A percentile compares a stretch with the other conserved stretches of the same genome.
phyloP scores from a whole-genome alignment of 1,284 basidiomycete species.

The Naganishia sp. region DNA sequence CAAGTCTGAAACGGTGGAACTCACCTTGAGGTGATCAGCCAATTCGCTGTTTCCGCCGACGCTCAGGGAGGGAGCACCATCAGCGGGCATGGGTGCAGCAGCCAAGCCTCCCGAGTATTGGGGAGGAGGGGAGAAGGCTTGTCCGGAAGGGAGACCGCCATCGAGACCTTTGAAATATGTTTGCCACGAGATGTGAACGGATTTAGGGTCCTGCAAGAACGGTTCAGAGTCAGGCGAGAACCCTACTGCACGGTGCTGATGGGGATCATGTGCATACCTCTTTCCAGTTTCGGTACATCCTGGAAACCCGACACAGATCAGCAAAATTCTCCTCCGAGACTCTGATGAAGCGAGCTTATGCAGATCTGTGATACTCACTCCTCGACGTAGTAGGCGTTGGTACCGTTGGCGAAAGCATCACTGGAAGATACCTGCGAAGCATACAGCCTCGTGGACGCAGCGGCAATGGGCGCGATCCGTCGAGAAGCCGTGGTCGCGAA shows the following conservation, averaged over 20 bases:
- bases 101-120: conserved; percentile 46
- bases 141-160: conserved; percentile 76
- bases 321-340: background rate
- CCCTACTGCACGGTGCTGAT: background rate
- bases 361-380: conserved; percentile 57
- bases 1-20: conserved; percentile 33
- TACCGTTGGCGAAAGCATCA: conserved; percentile 78
- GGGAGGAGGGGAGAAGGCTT: conserved; percentile 85
- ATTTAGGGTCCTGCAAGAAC: conserved; percentile 70
- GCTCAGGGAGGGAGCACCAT: conserved; percentile 79
- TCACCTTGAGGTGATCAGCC: conserved; percentile 91
- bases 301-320: conserved; percentile 36
- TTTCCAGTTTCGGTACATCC: conserved; percentile 88
- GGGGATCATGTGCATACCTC: conserved; percentile 34
- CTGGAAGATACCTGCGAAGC: conserved; percentile 42
- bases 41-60: conserved; percentile 71
- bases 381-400: conserved; percentile 92
- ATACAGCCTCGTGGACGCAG: conserved; percentile 23
- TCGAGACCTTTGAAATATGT: conserved; percentile 93
- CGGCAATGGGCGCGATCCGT: conserved; percentile 10
- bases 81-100: conserved; percentile 66
- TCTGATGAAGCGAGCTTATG: no score
- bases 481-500: conserved; percentile 18
- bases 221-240: background rate
- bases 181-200: conserved; percentile 93